Conservation (phyloP, 805 yeast species). For the Candida adriatica region DNA sequence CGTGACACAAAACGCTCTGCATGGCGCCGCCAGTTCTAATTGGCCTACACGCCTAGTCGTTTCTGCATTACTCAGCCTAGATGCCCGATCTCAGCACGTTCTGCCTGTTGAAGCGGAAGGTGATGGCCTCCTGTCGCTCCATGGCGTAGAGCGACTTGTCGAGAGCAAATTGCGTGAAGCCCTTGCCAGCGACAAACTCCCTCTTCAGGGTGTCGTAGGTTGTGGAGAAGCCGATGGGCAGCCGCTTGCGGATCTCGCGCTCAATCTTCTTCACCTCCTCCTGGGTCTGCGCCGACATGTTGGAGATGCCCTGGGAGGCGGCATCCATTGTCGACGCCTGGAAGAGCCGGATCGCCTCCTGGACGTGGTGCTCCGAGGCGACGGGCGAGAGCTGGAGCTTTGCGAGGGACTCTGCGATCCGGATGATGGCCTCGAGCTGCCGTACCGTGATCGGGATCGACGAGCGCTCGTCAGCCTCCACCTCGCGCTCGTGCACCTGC, state of each 20-base stretch:
- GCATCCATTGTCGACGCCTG: constrained; percentile 98
- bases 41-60: too few relatives aligned
- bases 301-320: constrained; percentile 44
- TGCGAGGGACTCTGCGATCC: constrained; percentile 92
- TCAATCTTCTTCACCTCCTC: constrained; percentile 76
- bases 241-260: constrained; percentile 76
- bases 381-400: constrained; percentile 76
- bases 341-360: constrained; percentile 90
- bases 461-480: constrained; percentile 78
- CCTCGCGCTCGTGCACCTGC: constrained; percentile 73
- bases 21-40: constrained; percentile 1
- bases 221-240: constrained; percentile 96
- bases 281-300: constrained; percentile 50
- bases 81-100: constrained; percentile 52
- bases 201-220: constrained; percentile 74
- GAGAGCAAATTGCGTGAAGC: constrained; percentile 61
- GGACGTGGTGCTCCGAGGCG: constrained; percentile 85
- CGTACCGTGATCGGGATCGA: constrained; percentile 96
- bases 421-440: constrained; percentile 94
- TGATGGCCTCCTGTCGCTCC: constrained; percentile 83
- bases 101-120: constrained; percentile 81
- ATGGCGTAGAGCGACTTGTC: constrained; percentile 76
- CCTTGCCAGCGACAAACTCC: constrained; percentile 68
- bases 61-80: too few relatives aligned
- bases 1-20: too few relatives aligned